Percentiles rank a stretch among this genome's conserved stretches.
Conservation (phyloP, 306 rosid genomes). For the Prunus padus region DNA sequence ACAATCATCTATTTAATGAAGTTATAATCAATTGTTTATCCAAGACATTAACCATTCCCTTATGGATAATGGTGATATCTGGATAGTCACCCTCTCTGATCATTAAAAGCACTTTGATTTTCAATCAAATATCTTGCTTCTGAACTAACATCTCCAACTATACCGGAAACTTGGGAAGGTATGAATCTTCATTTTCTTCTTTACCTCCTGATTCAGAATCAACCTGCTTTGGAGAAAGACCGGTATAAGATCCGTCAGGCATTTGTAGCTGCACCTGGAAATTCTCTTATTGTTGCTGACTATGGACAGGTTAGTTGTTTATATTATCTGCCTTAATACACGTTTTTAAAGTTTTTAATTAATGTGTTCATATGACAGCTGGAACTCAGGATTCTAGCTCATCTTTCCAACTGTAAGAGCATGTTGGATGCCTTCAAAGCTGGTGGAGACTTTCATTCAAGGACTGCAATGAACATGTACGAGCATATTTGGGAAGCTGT, state of each 20-base stretch:
- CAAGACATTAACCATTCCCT: neutral
- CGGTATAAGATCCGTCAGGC: slow-evolving; percentile 97
- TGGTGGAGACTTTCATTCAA: slow-evolving; percentile 98
- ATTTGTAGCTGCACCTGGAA: slow-evolving; percentile 87
- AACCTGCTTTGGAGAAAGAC: slow-evolving; percentile 97
- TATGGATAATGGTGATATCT: slow-evolving; percentile 5
- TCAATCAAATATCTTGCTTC: neutral
- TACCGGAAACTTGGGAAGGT: slow-evolving; percentile 10
- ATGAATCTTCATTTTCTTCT: neutral
- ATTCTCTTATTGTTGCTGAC: slow-evolving; percentile 93
- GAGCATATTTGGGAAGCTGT: slow-evolving; percentile 88
- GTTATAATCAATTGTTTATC: neutral
- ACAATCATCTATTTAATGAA: slow-evolving; percentile 3
- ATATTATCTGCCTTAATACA: slow-evolving; percentile 18
- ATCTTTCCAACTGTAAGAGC: slow-evolving; percentile 91
- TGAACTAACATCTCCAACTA: neutral
- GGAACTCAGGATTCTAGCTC: slow-evolving; percentile 97
- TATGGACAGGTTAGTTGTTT: slow-evolving; percentile 80
- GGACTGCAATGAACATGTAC: slow-evolving; percentile 98
- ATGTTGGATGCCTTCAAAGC: slow-evolving; percentile 94
- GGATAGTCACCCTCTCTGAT: slow-evolving; percentile 6
- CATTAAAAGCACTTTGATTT: neutral
- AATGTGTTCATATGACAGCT: slow-evolving; percentile 56
- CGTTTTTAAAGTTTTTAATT: slow-evolving; percentile 26
- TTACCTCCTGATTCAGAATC: slow-evolving; percentile 59